phyloP scores from a whole-genome alignment of 805 yeast genomes.

The Candida arabinofermentans region DNA sequence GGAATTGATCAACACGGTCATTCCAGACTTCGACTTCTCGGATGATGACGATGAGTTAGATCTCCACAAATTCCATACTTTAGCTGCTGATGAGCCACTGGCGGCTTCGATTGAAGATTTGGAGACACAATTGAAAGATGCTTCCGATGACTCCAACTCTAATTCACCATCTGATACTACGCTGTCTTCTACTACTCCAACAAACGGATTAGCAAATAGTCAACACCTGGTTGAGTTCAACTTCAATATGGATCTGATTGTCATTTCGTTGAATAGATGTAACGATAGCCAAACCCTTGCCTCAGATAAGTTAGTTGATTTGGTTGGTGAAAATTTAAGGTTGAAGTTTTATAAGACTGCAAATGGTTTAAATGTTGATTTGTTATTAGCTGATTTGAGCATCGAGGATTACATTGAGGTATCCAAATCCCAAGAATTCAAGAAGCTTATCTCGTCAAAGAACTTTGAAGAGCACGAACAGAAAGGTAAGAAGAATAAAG shows the following conservation, averaged over 20 bases:
- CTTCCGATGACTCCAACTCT: constrained; percentile 11
- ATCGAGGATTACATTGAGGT: constrained; percentile 73
- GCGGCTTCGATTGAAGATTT: constrained; percentile 10
- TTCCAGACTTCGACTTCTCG: constrained; percentile 47
- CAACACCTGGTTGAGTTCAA: constrained; percentile 73
- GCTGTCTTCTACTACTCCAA: constrained; percentile 1
- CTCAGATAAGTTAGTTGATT: constrained; percentile 66
- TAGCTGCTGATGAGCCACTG: constrained; percentile 21
- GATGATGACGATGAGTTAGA: constrained; percentile 11
- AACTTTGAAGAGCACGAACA: constrained; percentile 36
- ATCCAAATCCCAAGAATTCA: constrained; percentile 58
- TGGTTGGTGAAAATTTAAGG: constrained; percentile 62
- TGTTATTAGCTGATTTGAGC: constrained; percentile 60
- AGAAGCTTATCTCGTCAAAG: constrained; percentile 65
- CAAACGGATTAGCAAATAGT: constrained; percentile 9
- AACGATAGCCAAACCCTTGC: constrained; percentile 54
- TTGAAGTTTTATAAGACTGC: constrained; percentile 58
- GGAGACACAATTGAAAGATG: too few species aligned
- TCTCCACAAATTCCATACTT: constrained; percentile 15
- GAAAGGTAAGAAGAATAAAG: constrained; percentile 33
- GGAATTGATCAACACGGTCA: constrained; percentile 65
- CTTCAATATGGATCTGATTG: constrained; percentile 62
- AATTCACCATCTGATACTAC: constrained; percentile 8
- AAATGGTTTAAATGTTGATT: constrained; percentile 59
- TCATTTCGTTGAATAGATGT: constrained; percentile 64